phyloP scores from a whole-genome alignment of 208 protist species.

The Leishmania guyanensis region DNA sequence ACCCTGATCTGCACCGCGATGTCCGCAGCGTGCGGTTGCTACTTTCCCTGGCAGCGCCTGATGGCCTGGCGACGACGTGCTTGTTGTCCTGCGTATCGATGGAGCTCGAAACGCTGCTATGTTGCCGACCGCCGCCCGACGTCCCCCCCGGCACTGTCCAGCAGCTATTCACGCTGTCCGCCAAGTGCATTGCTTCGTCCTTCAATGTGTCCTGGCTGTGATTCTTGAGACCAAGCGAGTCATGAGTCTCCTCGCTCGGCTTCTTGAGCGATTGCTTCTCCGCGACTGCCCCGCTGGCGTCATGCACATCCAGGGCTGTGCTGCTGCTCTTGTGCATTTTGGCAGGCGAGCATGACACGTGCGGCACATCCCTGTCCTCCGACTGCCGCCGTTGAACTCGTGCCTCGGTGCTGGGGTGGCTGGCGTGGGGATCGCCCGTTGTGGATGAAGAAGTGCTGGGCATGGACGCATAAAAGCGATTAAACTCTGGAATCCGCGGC shows the following conservation, averaged over 20 bases:
- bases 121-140: too few relatives aligned
- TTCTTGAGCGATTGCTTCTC: neutral
- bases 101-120: neutral
- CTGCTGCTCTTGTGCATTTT: neutral
- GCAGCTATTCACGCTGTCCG: conserved; percentile 13
- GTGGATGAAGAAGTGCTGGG: conserved; percentile 9
- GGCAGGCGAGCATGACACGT: conserved; percentile 3
- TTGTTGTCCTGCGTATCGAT: neutral
- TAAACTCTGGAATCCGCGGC: conserved; percentile 40
- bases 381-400: neutral
- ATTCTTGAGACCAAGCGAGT: neutral
- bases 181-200: conserved; percentile 6
- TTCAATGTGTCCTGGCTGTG: conserved; percentile 15
- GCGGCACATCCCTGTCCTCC: conserved; percentile 3
- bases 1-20: neutral
- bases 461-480: conserved; percentile 43
- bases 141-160: neutral
- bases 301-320: conserved; percentile 1
- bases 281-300: neutral
- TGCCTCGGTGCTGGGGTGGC: neutral
- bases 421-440: neutral
- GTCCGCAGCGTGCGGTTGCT: too few relatives aligned
- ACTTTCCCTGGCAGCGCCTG: neutral
- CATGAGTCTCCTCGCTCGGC: neutral
- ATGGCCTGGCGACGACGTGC: neutral